A percentile compares a stretch with the other conserved stretches of the same genome.
Evolutionary conservation across 1,139 yeast species (phyloP).

Genomic region (Geotrichum cucujoidarum): DNA sequence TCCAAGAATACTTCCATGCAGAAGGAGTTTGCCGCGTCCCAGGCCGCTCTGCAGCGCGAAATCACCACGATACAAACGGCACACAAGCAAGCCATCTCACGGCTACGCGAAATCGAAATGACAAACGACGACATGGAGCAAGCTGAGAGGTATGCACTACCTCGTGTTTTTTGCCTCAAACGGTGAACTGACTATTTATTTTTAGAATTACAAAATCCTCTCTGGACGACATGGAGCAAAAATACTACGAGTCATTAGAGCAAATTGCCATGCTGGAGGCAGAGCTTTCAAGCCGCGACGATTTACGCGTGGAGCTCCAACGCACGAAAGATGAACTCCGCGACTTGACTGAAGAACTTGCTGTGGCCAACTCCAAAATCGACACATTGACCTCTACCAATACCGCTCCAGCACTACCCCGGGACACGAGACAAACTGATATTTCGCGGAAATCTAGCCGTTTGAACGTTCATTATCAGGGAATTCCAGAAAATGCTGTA

Average conservation of each 20-base stretch:
- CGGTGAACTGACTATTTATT: not conserved
- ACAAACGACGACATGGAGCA: conserved; percentile 40
- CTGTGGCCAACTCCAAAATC: conserved; percentile 22
- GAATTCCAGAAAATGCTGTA: conserved; percentile 4
- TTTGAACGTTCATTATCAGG: conserved; percentile 2
- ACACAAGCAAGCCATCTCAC: conserved; percentile 28
- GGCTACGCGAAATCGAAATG: conserved; percentile 39
- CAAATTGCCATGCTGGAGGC: conserved; percentile 36
- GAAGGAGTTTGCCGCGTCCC: conserved; percentile 31
- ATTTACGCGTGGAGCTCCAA: conserved; percentile 32
- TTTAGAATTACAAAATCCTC: conserved; percentile 31
- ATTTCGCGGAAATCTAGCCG: conserved; percentile 7
- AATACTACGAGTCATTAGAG: conserved; percentile 34
- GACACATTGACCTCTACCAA: conserved; percentile 24
- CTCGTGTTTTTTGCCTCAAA: conserved; percentile 1
- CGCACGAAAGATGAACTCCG: conserved; percentile 36
- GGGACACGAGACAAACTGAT: conserved; percentile 1
- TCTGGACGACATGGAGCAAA: conserved; percentile 32
- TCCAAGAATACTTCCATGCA: conserved; percentile 28
- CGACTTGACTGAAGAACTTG: conserved; percentile 35
- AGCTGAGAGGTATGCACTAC: conserved; percentile 4
- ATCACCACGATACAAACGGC: conserved; percentile 30
- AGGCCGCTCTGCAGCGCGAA: conserved; percentile 31
- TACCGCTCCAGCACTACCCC: not conserved
- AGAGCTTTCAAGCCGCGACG: conserved; percentile 32